Evolutionary conservation across 2,329 filamentous ascomycete species (phyloP).

Genomic region (Paecilomyces dactylethromorphus): DNA sequence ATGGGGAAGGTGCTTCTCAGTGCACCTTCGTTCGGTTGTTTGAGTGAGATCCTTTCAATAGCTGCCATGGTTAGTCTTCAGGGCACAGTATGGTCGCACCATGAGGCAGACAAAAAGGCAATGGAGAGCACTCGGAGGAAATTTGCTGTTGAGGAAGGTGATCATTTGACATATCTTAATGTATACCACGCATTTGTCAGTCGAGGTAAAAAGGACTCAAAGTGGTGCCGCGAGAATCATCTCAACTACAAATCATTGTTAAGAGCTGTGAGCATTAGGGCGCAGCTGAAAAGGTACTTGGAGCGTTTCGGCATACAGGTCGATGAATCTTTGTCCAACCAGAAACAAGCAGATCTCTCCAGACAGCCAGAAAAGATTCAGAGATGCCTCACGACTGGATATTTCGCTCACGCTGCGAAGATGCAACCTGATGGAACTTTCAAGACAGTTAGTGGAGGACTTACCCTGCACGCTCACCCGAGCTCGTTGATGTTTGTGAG

Average conservation of each 20-base stretch:
- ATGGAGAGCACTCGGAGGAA: conserved; percentile 69
- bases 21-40: conserved; percentile 66
- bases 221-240: conserved; percentile 81
- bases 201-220: conserved; percentile 71
- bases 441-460: conserved; percentile 72
- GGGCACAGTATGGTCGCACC: conserved; percentile 73
- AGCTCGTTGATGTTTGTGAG: conserved; percentile 80
- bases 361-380: conserved; percentile 67
- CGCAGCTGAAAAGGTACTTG: conserved; percentile 78
- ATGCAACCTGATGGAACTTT: conserved; percentile 94
- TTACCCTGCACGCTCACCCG: conserved; percentile 78
- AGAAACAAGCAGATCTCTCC: conserved; percentile 24
- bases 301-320: conserved; percentile 73
- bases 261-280: conserved; percentile 76
- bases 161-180: conserved; percentile 87
- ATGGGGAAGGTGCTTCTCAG: conserved; percentile 82
- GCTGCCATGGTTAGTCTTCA: conserved; percentile 90
- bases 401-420: conserved; percentile 85
- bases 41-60: conserved; percentile 82
- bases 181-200: conserved; percentile 86
- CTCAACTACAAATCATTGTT: conserved; percentile 81
- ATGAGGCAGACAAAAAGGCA: conserved; percentile 68
- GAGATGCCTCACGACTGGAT: conserved; percentile 79
- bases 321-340: conserved; percentile 49
- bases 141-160: conserved; percentile 88